These are phyloP conservation scores for Euphorbia pulcherrima DNA, from an alignment of 345 rosid genomes.

Conservation along the genomic window DNA sequence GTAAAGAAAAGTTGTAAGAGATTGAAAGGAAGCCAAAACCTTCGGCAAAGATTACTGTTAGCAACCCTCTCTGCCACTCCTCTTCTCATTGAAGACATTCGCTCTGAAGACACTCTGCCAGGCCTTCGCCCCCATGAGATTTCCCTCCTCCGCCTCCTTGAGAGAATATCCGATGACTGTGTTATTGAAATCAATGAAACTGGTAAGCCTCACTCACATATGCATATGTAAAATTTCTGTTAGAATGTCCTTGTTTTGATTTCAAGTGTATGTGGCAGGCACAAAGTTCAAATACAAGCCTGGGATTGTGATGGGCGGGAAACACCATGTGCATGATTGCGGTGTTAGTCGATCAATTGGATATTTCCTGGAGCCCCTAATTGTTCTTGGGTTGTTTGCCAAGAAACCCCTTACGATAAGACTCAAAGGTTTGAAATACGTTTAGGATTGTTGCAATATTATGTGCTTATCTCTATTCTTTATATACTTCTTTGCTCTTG, in stretches of 20 bases:
- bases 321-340: constrained; percentile 59
- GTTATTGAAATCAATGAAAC: constrained; percentile 66
- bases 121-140: constrained; percentile 78
- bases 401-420: constrained; percentile 57
- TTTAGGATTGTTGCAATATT: background rate
- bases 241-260: background rate
- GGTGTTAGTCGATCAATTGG: constrained; percentile 73
- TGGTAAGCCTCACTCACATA: constrained; percentile 30
- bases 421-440: constrained; percentile 55
- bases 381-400: constrained; percentile 68
- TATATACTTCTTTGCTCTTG: background rate
- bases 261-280: constrained; percentile 36
- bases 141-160: constrained; percentile 76
- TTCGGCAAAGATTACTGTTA: constrained; percentile 69
- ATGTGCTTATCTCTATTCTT: background rate
- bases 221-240: background rate
- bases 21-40: constrained; percentile 67
- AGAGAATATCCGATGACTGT: constrained; percentile 65
- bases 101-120: constrained; percentile 57
- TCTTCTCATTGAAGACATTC: constrained; percentile 59
- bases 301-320: constrained; percentile 82
- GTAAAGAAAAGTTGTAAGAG: constrained; percentile 57
- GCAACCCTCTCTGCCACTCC: constrained; percentile 66
- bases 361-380: constrained; percentile 77
- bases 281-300: constrained; percentile 69